Base-by-base conservation (phyloP, 495 filamentous ascomycete species). In the Podospora appendiculata region DNA sequence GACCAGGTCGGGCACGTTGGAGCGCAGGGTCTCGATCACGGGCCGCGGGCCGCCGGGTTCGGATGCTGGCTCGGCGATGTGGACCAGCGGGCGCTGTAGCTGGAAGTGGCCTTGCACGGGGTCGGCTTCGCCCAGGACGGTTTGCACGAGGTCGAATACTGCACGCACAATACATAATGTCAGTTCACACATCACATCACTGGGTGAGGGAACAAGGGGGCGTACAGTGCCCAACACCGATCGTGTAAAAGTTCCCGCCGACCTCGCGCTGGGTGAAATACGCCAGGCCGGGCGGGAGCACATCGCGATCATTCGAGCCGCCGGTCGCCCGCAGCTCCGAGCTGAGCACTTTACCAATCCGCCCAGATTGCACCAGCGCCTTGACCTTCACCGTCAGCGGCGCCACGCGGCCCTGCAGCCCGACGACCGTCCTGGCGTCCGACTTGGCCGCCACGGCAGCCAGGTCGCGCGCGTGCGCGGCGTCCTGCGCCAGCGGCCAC, bases 311-410 rank as follows among this genome's bases (percentile, higher is more conserved):
- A n/a, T 61, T 58, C 1, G 67, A 56, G n/a, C 67, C 68, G 0
- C 67, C 68, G 48, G 58, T 64, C 1, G 65, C 54, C n/a, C 68
- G 66, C 51, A 82, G 34, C 17, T 77, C 76, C 25, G 68, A 75
- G 50, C 78, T 80, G 10, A 81, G 45, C 11, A 83, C 74, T 45
- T 70, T 73, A 1, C 81, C 81, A 47, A 86, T 77, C 52, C 58
- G 70, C 0, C 74, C 76, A 0, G 56, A 57, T 25, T 67, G 62
- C 32, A 84, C 55, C 10, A 83, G 41, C 36, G 71, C 65, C 48
- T 70, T 73, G 10, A 84, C 47, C 48, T 72, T 77, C 5, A 58
- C 34, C 1, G 73, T 58, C 3, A 74, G 35, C 0, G 79, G 79
- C 34, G 65, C 61, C 14, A 72, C 52, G 3, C 70, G 58, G 0